Evolutionary conservation across 441 rosid species (phyloP).

Genomic region (Syzygium malaccense): DNA sequence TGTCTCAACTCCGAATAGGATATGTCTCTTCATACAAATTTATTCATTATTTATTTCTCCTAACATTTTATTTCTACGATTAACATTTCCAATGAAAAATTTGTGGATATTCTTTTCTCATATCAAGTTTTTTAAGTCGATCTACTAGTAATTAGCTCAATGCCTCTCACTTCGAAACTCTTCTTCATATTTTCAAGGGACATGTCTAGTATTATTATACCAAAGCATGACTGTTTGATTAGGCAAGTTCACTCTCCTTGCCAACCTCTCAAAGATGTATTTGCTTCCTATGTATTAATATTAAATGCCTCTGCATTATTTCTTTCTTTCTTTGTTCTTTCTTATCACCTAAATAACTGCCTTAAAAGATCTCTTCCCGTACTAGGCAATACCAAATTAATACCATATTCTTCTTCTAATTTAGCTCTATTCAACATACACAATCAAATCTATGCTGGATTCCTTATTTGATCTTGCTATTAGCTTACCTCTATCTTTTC

Average conservation of each 20-base stretch:
- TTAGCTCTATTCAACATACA: too few species aligned
- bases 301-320: neutral
- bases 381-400: neutral
- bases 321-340: neutral
- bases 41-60: neutral
- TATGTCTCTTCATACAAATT: neutral
- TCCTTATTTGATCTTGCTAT: neutral
- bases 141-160: too few species aligned
- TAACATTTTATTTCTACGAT: neutral
- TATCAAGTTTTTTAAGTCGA: neutral
- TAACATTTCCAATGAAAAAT: neutral
- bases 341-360: neutral
- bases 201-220: too few species aligned
- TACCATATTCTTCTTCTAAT: neutral
- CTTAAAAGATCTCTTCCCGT: neutral
- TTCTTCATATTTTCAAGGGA: neutral
- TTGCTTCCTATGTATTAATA: neutral
- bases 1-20: too few species aligned
- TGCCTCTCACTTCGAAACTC: neutral
- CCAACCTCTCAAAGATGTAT: neutral
- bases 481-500: neutral
- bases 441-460: neutral
- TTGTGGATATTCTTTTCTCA: neutral
- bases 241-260: neutral
- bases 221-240: neutral